Base-by-base conservation (phyloP, 1,139 yeast genomes). In the Saccharomyces hybrid region DNA sequence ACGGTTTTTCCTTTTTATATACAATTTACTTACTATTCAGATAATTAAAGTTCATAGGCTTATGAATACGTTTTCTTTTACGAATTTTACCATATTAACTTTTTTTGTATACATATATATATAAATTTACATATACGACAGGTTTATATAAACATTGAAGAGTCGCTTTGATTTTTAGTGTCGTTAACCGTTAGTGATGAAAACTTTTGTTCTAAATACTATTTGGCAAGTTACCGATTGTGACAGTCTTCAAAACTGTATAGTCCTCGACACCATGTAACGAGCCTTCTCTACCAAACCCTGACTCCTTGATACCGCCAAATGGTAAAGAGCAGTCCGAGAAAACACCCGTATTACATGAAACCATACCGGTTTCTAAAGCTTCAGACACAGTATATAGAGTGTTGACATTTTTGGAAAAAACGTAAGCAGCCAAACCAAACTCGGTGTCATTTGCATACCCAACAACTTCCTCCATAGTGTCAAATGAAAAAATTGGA, bases 231-330 rank as follows among this genome's bases (percentile, higher is more conserved):
- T 59, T 54, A 52, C 81, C 84, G 52, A 81, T 71, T 14, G 78
- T 82, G 51, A 84, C 75, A 42, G 87, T 76, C 73, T 85, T 85
- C 61, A 85, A 71, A 42, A 79, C 81, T 29, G 84, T 76, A 71
- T 85, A 86, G 68, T 86, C 95, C 52, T 85, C 89, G 57, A 86
- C 69, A 51, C 95, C 95, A 66, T 83, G 81, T 63, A 82, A 73
- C 20, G 90, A 84, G 46, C 91, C 93, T 69, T 87, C 95, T 66
- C 91, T 82, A 52, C 95, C 95, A 63, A 85, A 84, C 0, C 95
- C 95, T 47, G 88, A 81, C 69, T 85, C 84, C 70, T 85, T 84
- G 53, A 86, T 77, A 59, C 95, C 95, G 29, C 95, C 95, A 65
- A 87, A 87, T 50, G 95, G 95, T 59, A 85, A 67, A 16, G 88